These are phyloP conservation scores for Penicillium coprophilum DNA, from an alignment of 495 filamentous ascomycete species.

Conservation along the genomic window DNA sequence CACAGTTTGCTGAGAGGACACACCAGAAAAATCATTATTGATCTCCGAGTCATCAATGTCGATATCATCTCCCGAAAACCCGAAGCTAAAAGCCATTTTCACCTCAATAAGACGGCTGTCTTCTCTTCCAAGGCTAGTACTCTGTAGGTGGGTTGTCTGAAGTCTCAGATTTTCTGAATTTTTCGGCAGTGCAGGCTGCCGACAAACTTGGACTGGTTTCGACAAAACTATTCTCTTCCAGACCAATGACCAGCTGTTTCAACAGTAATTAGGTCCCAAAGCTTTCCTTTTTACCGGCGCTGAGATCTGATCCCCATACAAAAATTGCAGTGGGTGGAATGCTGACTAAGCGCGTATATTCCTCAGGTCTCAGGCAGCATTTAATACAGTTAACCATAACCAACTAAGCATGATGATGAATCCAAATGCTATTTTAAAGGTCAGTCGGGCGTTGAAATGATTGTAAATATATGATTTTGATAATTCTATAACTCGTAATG, in stretches of 20 bases:
- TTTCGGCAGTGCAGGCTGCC: not conserved
- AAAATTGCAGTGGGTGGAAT: conserved; percentile 17
- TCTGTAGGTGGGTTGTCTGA: conserved; percentile 2
- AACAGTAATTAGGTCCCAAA: not conserved
- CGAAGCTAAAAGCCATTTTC: conserved; percentile 65
- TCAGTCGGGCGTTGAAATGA: not conserved
- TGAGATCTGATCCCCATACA: conserved; percentile 7
- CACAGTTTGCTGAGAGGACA: conserved; percentile 5
- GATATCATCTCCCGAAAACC: conserved; percentile 83
- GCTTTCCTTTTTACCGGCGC: not conserved
- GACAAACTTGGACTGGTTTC: not conserved
- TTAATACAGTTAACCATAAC: too few relatives aligned
- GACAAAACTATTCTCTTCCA: not conserved
- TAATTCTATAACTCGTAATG: conserved; percentile 5
- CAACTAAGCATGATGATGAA: too few relatives aligned
- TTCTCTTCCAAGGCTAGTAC: not conserved
- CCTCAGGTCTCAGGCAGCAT: not conserved
- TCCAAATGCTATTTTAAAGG: not conserved
- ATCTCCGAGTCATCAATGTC: conserved; percentile 55
- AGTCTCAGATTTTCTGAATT: not conserved
- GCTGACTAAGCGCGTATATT: conserved; percentile 37
- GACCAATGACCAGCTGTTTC: not conserved
- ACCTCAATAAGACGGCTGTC: not conserved
- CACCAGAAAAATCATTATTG: conserved; percentile 24
- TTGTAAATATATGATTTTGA: not conserved